Evolutionary conservation across 371 early-diverging fungal genomes (phyloP).

Genomic region (Phascolomyces articulosus): DNA sequence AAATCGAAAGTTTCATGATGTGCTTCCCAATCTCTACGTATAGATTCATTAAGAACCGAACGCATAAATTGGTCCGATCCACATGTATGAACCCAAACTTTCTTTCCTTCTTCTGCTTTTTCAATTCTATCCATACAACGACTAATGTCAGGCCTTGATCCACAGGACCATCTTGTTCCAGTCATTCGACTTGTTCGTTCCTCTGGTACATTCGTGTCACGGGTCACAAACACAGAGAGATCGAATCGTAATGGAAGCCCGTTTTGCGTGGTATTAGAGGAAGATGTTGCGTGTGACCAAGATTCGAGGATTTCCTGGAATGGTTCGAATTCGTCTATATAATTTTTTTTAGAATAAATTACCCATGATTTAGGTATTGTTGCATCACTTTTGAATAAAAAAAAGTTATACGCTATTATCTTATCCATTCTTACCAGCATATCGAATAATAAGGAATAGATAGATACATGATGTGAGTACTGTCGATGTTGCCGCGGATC

Average conservation of each 20-base stretch:
- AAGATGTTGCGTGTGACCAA: neutral
- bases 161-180: conserved; percentile 14
- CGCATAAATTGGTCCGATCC: conserved; percentile 33
- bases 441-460: conserved; percentile 34
- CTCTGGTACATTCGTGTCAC: conserved; percentile 18
- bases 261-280: neutral
- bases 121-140: conserved; percentile 24
- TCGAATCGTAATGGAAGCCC: conserved; percentile 4
- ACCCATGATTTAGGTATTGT: no score
- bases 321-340: neutral
- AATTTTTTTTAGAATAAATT: neutral
- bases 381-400: neutral
- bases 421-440: conserved; percentile 20
- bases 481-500: conserved; percentile 34
- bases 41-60: conserved; percentile 31
- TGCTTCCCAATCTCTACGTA: conserved; percentile 24
- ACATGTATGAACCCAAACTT: conserved; percentile 39
- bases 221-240: conserved; percentile 33
- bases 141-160: conserved; percentile 25
- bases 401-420: neutral
- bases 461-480: conserved; percentile 33
- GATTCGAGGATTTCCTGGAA: neutral
- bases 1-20: conserved; percentile 49
- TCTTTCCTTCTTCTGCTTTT: conserved; percentile 11
- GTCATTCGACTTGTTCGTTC: conserved; percentile 10